Conservation (phyloP, 2,329 filamentous ascomycete genomes). For the Ophiocordyceps robertsii region DNA sequence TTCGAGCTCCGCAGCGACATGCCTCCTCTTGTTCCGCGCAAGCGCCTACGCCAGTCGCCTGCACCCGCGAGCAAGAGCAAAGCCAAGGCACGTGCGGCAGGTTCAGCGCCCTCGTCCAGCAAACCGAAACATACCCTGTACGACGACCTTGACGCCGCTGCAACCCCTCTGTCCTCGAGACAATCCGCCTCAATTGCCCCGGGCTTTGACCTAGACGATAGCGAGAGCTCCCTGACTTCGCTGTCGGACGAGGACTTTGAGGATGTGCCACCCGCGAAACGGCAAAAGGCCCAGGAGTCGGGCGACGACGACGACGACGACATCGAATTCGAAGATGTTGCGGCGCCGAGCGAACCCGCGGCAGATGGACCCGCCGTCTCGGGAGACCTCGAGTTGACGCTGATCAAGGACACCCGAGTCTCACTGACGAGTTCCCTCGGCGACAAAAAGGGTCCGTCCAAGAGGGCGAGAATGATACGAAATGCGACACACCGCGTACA, state of each 20-base stretch:
- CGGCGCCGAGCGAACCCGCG: slow-evolving; percentile 44
- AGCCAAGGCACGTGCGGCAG: slow-evolving; percentile 7
- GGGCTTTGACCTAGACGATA: slow-evolving; percentile 29
- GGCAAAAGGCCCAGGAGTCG: slow-evolving; percentile 29
- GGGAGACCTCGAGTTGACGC: slow-evolving; percentile 61
- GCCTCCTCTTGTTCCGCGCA: slow-evolving; percentile 56
- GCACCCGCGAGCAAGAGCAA: neutral
- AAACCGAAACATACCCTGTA: slow-evolving; percentile 43
- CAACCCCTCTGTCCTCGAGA: slow-evolving; percentile 28
- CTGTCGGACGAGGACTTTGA: slow-evolving; percentile 45
- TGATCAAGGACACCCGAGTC: slow-evolving; percentile 46
- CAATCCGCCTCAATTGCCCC: slow-evolving; percentile 27
- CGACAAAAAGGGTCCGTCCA: slow-evolving; percentile 71
- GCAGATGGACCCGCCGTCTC: slow-evolving; percentile 34
- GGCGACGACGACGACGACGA: slow-evolving; percentile 23
- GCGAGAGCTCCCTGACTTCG: slow-evolving; percentile 36
- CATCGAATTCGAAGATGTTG: slow-evolving; percentile 49
- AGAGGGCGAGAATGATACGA: slow-evolving; percentile 68
- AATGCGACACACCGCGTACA: slow-evolving; percentile 76
- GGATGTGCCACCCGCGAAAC: slow-evolving; percentile 25
- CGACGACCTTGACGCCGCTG: slow-evolving; percentile 43
- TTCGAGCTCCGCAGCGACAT: slow-evolving; percentile 25
- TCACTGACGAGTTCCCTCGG: slow-evolving; percentile 47
- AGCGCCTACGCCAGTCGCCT: slow-evolving; percentile 42
- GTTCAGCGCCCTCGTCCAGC: slow-evolving; percentile 6